phyloP scores from a whole-genome alignment of 2,329 filamentous ascomycete species.

The Botrytis galanthina region DNA sequence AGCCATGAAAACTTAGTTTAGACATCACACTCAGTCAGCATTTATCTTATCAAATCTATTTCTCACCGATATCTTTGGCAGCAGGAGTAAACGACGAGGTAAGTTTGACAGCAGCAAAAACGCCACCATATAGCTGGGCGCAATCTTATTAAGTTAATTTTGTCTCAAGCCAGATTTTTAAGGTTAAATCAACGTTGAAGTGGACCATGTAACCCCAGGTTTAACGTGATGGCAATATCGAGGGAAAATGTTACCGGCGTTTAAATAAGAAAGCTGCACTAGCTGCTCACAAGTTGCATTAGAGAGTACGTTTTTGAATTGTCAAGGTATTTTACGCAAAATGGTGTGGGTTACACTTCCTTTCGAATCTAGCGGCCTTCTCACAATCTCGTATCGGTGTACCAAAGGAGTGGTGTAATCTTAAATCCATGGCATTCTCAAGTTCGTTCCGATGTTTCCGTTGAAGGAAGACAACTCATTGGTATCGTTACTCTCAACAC shows the following conservation, averaged over 20 bases:
- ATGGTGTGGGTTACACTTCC: neutral
- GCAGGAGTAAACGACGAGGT: neutral
- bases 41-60: neutral
- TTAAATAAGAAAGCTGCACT: neutral
- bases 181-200: conserved; percentile 2
- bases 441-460: neutral
- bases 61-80: neutral
- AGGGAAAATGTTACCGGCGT: neutral
- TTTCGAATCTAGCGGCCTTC: neutral
- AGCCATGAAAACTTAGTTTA: neutral
- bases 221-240: neutral
- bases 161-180: neutral
- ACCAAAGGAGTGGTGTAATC: neutral
- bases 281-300: neutral
- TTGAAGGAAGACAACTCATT: neutral
- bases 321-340: neutral
- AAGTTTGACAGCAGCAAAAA: neutral
- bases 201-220: neutral
- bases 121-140: neutral
- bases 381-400: neutral
- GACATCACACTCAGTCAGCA: neutral
- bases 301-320: neutral
- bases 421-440: neutral
- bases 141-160: neutral
- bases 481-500: neutral